Evolutionary conservation across 2,329 filamentous ascomycete genomes (phyloP).

Genomic region (Aspergillus candidus): DNA sequence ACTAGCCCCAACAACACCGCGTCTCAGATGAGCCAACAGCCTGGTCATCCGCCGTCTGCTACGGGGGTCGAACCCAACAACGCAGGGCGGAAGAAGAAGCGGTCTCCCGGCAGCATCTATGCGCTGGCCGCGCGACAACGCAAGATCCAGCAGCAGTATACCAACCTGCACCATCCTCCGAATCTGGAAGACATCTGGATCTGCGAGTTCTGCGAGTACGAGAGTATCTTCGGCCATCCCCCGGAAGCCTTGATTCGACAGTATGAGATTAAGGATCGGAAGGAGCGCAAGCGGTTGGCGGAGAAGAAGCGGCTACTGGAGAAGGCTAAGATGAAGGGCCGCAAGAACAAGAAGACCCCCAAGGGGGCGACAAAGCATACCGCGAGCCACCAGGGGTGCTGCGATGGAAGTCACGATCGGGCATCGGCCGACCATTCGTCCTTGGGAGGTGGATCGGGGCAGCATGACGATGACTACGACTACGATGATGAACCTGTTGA

Average conservation of each 20-base stretch:
- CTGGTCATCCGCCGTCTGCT: constrained; percentile 6
- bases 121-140: constrained; percentile 69
- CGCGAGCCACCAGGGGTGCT: constrained; percentile 26
- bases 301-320: constrained; percentile 79
- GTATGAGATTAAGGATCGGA: constrained; percentile 91
- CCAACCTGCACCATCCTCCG: constrained; percentile 69
- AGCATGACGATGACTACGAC: constrained; percentile 47
- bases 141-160: constrained; percentile 67
- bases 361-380: constrained; percentile 56
- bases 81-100: constrained; percentile 58
- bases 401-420: constrained; percentile 39
- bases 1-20: constrained; percentile 48
- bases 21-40: constrained; percentile 31
- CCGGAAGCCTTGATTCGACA: constrained; percentile 79
- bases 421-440: constrained; percentile 36
- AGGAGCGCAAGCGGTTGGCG: constrained; percentile 74
- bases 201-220: constrained; percentile 97
- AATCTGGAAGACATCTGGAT: constrained; percentile 76
- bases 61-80: constrained; percentile 41
- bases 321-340: constrained; percentile 88
- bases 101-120: constrained; percentile 65
- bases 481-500: constrained; percentile 46
- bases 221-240: constrained; percentile 84
- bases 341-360: constrained; percentile 77
- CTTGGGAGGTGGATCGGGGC: constrained; percentile 32